These are phyloP conservation scores for Stipa capillata DNA, from an alignment of 176 grass and related monocot genomes.

Conservation along the genomic window DNA sequence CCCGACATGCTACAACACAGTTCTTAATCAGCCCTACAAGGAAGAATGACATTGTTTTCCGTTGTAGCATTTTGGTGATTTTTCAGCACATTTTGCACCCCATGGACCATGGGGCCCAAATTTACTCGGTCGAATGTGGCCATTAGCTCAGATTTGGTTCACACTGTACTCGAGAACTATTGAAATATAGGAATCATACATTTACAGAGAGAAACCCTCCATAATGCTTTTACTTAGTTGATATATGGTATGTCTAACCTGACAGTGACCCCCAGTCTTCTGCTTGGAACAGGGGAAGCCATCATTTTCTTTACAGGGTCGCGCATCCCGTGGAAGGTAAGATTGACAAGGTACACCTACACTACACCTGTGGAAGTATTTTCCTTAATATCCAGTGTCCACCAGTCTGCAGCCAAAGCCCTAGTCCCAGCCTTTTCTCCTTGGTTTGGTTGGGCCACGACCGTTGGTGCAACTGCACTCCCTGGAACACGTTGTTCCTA, in stretches of 20 bases:
- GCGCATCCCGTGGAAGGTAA: not conserved
- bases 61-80: not conserved
- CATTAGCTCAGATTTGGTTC: not conserved
- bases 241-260: not conserved
- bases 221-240: not conserved
- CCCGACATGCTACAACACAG: slow-evolving; percentile 32
- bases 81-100: not conserved
- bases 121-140: not conserved
- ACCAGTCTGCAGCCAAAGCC: not conserved
- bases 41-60: not conserved
- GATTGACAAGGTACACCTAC: not conserved
- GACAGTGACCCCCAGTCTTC: not conserved
- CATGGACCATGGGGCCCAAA: not conserved
- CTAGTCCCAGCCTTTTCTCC: not conserved
- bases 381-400: not conserved
- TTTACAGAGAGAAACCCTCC: not conserved
- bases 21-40: slow-evolving; percentile 20
- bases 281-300: not conserved
- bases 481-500: not conserved
- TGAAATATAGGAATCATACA: not conserved
- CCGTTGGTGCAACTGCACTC: not conserved
- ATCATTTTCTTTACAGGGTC: not conserved
- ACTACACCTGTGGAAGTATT: not conserved
- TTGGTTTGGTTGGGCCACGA: not conserved
- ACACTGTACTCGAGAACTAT: not conserved